A percentile compares a stretch with the other conserved stretches of the same genome.
Conservation (phyloP, 805 yeast species). For the Yarrowia sp. region DNA sequence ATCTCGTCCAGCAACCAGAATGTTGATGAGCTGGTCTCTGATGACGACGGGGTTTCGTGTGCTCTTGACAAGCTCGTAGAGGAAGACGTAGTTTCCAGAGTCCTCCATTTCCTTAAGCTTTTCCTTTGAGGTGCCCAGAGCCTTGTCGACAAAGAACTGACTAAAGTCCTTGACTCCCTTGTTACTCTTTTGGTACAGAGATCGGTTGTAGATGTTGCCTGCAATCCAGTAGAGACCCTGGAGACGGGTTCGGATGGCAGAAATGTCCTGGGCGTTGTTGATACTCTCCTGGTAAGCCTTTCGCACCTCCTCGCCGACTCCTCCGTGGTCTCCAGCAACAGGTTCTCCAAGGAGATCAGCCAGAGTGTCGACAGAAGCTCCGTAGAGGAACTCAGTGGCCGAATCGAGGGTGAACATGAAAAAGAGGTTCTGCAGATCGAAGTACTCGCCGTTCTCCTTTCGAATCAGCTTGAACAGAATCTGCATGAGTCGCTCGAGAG, state of each 20-base stretch:
- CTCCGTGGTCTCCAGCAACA: conserved; percentile 34
- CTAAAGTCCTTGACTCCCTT: conserved; percentile 10
- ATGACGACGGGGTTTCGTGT: conserved; percentile 58
- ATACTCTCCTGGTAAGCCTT: conserved; percentile 40
- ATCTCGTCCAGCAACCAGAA: conserved; percentile 62
- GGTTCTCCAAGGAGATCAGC: conserved; percentile 41
- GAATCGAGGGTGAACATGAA: conserved; percentile 49
- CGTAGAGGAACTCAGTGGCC: conserved; percentile 50
- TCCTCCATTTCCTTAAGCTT: conserved; percentile 42
- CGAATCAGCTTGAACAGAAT: conserved; percentile 37
- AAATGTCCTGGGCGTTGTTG: conserved; percentile 42
- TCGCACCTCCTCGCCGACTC: conserved; percentile 40
- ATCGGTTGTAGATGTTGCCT: conserved; percentile 47
- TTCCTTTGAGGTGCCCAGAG: conserved; percentile 52
- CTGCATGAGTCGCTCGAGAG: conserved; percentile 46
- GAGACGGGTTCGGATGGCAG: conserved; percentile 41
- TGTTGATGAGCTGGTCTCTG: conserved; percentile 60
- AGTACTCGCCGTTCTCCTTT: conserved; percentile 27
- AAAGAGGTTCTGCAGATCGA: conserved; percentile 48
- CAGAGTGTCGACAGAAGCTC: conserved; percentile 47
- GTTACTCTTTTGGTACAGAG: conserved; percentile 46
- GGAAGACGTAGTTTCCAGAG: conserved; percentile 55
- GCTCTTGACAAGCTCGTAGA: conserved; percentile 58
- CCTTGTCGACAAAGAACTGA: conserved; percentile 52
- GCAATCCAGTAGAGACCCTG: conserved; percentile 43